Conservation (phyloP, 345 rosid genomes). For the Eucalyptus rudis region DNA sequence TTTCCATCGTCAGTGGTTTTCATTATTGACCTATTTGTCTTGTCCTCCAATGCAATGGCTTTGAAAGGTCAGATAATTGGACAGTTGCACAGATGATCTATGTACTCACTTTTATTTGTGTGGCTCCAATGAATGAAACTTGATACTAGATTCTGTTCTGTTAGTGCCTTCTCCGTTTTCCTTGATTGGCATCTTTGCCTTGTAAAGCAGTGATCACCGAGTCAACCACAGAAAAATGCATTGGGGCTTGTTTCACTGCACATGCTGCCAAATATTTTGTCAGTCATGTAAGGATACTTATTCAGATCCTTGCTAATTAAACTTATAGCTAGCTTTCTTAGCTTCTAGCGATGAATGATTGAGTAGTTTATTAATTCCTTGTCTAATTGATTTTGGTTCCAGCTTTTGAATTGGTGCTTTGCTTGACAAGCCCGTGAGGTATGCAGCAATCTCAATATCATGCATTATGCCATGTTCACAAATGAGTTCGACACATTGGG, state of each 20-base stretch:
- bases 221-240: constrained; percentile 36
- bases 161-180: neutral
- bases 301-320: neutral
- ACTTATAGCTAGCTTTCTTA: neutral
- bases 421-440: neutral
- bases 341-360: neutral
- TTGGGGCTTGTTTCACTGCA: constrained; percentile 44
- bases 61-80: constrained; percentile 46
- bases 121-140: neutral
- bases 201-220: constrained; percentile 43
- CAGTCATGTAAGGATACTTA: constrained; percentile 1
- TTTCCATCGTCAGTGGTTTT: constrained; percentile 62
- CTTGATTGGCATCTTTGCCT: neutral
- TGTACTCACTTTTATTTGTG: neutral
- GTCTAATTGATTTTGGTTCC: neutral
- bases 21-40: constrained; percentile 58
- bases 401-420: neutral
- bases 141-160: neutral
- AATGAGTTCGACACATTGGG: neutral
- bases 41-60: constrained; percentile 65
- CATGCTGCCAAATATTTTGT: constrained; percentile 44
- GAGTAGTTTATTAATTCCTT: neutral
- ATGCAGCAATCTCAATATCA: neutral
- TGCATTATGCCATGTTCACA: neutral
- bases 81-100: neutral